Evolutionary conservation across 345 rosid genomes (phyloP).

Genomic region (Geranium brycei): DNA sequence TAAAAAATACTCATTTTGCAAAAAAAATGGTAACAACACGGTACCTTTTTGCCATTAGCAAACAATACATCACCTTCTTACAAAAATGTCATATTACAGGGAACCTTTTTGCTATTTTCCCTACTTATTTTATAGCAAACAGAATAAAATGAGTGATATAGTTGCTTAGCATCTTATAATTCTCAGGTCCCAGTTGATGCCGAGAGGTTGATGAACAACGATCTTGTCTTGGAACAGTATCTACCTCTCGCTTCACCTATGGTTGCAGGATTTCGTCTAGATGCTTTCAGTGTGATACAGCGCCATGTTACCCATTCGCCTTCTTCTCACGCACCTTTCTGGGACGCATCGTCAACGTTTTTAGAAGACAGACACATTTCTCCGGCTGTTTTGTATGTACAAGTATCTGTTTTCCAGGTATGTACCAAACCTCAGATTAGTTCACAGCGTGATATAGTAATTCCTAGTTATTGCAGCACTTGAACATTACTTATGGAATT

Average conservation of each 20-base stretch:
- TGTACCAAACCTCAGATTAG: constrained; percentile 4
- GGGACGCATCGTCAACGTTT: constrained; percentile 45
- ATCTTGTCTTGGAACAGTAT: constrained; percentile 66
- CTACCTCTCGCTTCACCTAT: constrained; percentile 67
- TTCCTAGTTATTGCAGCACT: background rate
- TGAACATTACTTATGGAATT: background rate
- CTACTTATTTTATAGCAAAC: too few species aligned
- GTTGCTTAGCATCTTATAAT: constrained; percentile 1
- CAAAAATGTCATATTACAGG: too few species aligned
- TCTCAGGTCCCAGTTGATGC: constrained; percentile 64
- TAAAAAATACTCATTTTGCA: too few species aligned
- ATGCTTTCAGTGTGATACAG: constrained; percentile 62
- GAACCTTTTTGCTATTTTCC: too few species aligned
- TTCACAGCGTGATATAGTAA: too few species aligned
- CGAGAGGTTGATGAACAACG: constrained; percentile 58
- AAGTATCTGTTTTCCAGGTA: constrained; percentile 88
- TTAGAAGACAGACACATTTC: constrained; percentile 68
- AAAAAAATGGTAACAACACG: too few species aligned
- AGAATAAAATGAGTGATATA: too few species aligned
- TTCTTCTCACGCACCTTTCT: constrained; percentile 38
- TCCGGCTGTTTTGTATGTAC: constrained; percentile 64
- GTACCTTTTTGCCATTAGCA: too few species aligned
- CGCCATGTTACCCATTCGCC: constrained; percentile 79
- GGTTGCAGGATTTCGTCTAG: constrained; percentile 75
- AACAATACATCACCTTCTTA: too few species aligned